phyloP scores from a whole-genome alignment of 148 eudicot genomes.

The Vaccinium myrtillus region DNA sequence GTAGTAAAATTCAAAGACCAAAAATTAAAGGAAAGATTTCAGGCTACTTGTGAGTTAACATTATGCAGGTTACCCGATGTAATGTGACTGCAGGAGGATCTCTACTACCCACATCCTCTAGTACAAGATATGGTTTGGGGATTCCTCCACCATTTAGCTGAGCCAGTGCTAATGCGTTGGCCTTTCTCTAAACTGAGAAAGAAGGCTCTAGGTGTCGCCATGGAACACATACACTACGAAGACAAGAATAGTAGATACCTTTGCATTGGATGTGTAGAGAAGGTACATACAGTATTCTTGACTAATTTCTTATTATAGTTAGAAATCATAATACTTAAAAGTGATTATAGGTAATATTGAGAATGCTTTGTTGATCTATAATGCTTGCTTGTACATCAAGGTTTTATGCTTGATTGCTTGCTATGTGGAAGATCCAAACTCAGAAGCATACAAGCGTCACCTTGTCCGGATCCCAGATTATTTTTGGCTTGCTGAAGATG shows the following conservation, averaged over 20 bases:
- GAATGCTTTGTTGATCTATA: background rate
- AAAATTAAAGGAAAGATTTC: background rate
- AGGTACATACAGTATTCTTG: conserved; percentile 22
- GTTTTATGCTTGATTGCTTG: conserved; percentile 56
- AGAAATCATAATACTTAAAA: background rate
- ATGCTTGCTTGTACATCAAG: conserved; percentile 18
- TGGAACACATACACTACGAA: conserved; percentile 53
- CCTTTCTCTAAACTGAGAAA: conserved; percentile 41
- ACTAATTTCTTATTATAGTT: background rate
- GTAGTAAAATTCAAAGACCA: background rate
- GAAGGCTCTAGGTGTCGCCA: conserved; percentile 40
- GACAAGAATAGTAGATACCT: conserved; percentile 49
- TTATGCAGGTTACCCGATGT: background rate
- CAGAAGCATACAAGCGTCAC: conserved; percentile 56
- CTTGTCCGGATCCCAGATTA: conserved; percentile 64
- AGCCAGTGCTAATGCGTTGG: conserved; percentile 43
- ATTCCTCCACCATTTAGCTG: conserved; percentile 40
- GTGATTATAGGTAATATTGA: background rate
- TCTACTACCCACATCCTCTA: conserved; percentile 44
- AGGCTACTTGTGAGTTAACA: background rate
- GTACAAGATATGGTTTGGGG: conserved; percentile 53
- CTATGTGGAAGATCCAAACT: conserved; percentile 73
- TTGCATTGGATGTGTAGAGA: conserved; percentile 52
- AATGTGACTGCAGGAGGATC: conserved; percentile 39
- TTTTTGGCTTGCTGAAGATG: conserved; percentile 70